Evolutionary conservation across 2,329 filamentous ascomycete species (phyloP).

Genomic region (Phialophora chinensis): DNA sequence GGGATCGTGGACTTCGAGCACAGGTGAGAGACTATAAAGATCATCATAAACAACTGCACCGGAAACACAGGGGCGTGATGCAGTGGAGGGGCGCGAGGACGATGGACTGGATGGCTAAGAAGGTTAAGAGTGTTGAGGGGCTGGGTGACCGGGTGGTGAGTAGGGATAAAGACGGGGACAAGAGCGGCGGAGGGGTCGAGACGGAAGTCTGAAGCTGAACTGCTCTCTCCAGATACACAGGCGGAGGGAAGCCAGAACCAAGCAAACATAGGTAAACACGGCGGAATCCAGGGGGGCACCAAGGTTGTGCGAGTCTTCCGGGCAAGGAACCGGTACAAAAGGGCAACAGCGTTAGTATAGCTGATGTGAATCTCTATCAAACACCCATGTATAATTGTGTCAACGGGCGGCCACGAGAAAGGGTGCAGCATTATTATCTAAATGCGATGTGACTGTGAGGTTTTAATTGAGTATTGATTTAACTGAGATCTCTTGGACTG

Average conservation of each 20-base stretch:
- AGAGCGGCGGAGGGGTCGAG: conserved; percentile 62
- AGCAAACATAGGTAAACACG: background rate
- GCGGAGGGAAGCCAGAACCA: background rate
- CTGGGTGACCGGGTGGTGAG: conserved; percentile 58
- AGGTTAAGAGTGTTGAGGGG: conserved; percentile 58
- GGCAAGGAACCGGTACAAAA: background rate
- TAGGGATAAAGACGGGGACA: conserved; percentile 58
- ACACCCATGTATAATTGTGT: background rate
- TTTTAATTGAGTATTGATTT: background rate
- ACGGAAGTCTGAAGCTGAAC: conserved; percentile 65
- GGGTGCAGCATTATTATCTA: background rate
- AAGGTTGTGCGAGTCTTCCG: background rate
- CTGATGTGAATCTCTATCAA: background rate
- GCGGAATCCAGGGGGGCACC: background rate
- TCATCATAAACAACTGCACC: conserved; percentile 71
- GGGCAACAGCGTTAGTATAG: background rate
- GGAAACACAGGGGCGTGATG: conserved; percentile 73
- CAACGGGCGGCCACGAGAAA: background rate
- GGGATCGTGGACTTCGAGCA: conserved; percentile 37
- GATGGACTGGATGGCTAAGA: conserved; percentile 65
- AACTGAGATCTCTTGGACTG: background rate
- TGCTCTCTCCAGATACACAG: background rate
- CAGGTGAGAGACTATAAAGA: conserved; percentile 68
- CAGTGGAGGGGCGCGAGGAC: conserved; percentile 69
- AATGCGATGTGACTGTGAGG: background rate